Percentiles rank a stretch among this genome's conserved stretches.
phyloP scores from a whole-genome alignment of 1,284 basidiomycete species.

The Pseudozyma sp. region DNA sequence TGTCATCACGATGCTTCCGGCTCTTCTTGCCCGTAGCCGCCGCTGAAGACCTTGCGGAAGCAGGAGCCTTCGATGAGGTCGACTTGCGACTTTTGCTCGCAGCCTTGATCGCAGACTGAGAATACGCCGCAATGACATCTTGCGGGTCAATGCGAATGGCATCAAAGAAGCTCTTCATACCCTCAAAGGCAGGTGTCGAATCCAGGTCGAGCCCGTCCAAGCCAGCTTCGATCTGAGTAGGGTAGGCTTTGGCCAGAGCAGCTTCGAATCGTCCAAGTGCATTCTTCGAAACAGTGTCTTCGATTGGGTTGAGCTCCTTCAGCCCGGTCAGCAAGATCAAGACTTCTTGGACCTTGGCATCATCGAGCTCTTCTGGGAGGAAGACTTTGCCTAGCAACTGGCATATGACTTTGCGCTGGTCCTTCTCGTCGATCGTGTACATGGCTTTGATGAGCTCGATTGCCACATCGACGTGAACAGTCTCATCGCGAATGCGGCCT shows the following conservation, averaged over 20 bases:
- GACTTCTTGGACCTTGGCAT: slow-evolving; percentile 57
- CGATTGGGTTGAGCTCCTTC: slow-evolving; percentile 49
- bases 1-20: slow-evolving; percentile 17
- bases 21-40: slow-evolving; percentile 20
- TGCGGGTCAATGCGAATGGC: slow-evolving; percentile 24
- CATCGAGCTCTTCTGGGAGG: slow-evolving; percentile 77
- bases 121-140: slow-evolving; percentile 25
- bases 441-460: slow-evolving; percentile 77
- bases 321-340: slow-evolving; percentile 43
- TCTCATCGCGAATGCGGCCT: slow-evolving; percentile 70
- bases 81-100: slow-evolving; percentile 34
- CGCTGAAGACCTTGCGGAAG: slow-evolving; percentile 24
- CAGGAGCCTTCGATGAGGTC: slow-evolving; percentile 9
- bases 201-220: slow-evolving; percentile 29
- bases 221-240: slow-evolving; percentile 38
- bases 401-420: slow-evolving; percentile 82
- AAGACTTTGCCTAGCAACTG: slow-evolving; percentile 83
- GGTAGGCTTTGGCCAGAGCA: slow-evolving; percentile 59
- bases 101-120: slow-evolving; percentile 21
- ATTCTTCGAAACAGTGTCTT: slow-evolving; percentile 78
- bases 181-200: slow-evolving; percentile 17
- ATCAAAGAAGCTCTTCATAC: slow-evolving; percentile 34
- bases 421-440: slow-evolving; percentile 73
- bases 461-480: slow-evolving; percentile 83
- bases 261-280: slow-evolving; percentile 78